Evolutionary conservation across 768 basidiomycete genomes (phyloP), one percentile per base, ranked within the genome.

Genomic region (Lactifluus rugatus): DNA sequence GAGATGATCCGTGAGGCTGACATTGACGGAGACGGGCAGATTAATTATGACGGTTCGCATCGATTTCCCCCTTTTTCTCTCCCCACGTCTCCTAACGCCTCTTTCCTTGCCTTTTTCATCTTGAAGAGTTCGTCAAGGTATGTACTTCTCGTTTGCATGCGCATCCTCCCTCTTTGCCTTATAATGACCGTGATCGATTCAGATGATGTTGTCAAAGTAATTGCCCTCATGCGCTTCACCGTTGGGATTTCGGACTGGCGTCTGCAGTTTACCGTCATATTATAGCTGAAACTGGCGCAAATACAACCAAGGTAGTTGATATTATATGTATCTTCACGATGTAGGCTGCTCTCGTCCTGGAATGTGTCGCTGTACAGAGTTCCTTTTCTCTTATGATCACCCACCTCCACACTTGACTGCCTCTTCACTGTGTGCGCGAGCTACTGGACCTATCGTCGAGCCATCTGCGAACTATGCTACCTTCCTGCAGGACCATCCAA

Each of bases 1-100:
- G 93, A 94, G 77, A 94, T 96, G 93, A 96, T 96, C 70, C 84
- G 92, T 54, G 93, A 96, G 74, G 93, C 93, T 56, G 93, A 96
- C 69, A 79, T 91, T 51, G 91, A 96, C 68, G 93, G 93, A 52
- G 90, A 93, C 70, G 91, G 91, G n/a, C 89, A 91, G 74, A 89
- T 90, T 74, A 87, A 89, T 73, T 92, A 89, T 69, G 84, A 88
- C 2, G 87, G 87, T 85, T 58, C 56, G 79, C 67, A 21, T 26
- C 26, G 25, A 46, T 37, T 2, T 17, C 21, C 21, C 8, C 64
- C 8, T 21, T 19, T 32, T 3, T 16, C 21, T 61, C 28, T 23
- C 19, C 52, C 21, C 37, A 34, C 34, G 37, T 48, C 37, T 45
- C 37, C 56, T 58, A 21, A 28, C 25, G 60, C 9, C 54, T 32